These are phyloP conservation scores for Cadophora sp. DNA, from an alignment of 2,329 filamentous ascomycete species.

Conservation along the genomic window DNA sequence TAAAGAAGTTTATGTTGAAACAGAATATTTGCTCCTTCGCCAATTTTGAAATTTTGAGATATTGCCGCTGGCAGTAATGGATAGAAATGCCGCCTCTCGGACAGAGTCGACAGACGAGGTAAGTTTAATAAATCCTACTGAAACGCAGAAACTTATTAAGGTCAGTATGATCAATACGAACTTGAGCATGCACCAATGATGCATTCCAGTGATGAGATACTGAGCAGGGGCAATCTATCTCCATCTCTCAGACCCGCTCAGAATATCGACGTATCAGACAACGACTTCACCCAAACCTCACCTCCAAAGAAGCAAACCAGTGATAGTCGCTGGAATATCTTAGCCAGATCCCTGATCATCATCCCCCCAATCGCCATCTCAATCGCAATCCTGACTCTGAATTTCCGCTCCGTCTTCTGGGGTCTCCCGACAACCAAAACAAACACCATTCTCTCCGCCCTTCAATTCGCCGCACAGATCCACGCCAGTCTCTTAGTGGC, in stretches of 20 bases:
- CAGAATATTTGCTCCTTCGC: not conserved
- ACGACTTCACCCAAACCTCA: not conserved
- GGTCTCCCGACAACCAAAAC: not conserved
- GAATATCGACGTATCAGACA: not conserved
- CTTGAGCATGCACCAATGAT: conserved; percentile 1
- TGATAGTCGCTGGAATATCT: not conserved
- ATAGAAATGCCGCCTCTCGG: not conserved
- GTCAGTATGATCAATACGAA: not conserved
- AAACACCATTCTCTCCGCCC: conserved; percentile 16
- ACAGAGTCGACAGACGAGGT: not conserved
- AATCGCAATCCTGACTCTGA: conserved; percentile 16
- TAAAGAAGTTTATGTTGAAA: not conserved
- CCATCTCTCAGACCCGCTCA: not conserved
- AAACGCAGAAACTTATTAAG: not conserved
- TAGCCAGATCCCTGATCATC: conserved; percentile 15
- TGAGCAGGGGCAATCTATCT: not conserved
- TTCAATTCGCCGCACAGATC: conserved; percentile 26
- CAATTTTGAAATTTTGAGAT: not conserved
- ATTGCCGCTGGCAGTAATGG: not conserved
- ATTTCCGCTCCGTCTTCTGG: conserved; percentile 21
- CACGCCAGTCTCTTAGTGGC: conserved; percentile 20
- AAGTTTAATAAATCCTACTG: not conserved
- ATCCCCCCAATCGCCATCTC: conserved; percentile 20
- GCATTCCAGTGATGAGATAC: not conserved
- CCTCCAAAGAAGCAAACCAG: not conserved